Base-by-base conservation (phyloP, 164 flowering plant species). In the Akebia trifoliata region DNA sequence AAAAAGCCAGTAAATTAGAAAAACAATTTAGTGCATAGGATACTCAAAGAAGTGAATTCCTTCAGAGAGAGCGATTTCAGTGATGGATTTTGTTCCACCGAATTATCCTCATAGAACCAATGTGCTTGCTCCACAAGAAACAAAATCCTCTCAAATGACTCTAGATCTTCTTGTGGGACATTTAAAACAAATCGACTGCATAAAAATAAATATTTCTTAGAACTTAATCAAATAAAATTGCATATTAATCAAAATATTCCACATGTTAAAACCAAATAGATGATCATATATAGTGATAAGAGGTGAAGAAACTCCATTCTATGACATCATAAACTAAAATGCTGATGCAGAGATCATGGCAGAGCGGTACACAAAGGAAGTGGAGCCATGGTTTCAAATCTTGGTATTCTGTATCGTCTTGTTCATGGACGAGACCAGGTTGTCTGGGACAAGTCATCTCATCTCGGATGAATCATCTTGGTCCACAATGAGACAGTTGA, bases 101-200 rank as follows among this genome's bases (percentile, higher is more conserved):
- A 74, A 61, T 90, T 90, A 72, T 94, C 99, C 67, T 90, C 96
- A 36, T 94, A 94, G 67, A 80, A 90, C 99, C 99, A 94, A 74
- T 94, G 93, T 9, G 99, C 97, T 75, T 84, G 85, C 76, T 90
- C 99, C 66, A 90, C 89, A n/a, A 90, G 91, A 78, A 94, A 94
- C 24, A 90, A 68, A 54, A 90, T 84, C 73, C 97, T 80, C 81
- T 94, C 97, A 78, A 94, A 94, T 48, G 97, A 86, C 53, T 88
- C 84, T 30, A 79, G 87, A 59, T 90, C 99, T 75, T 94, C 99
- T 68, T 85, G 78, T 11, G 99, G 99, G 46, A 87, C 95, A 73
- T 94, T 94, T 57, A 94, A 70, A 59, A 94, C 93, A 72, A 94
- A 90, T 17, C 95, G 97, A 60, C 99, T 94, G 93, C 84, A 72